Conservation (phyloP, 1,284 basidiomycete genomes). For the Clitocybe nebularis region DNA sequence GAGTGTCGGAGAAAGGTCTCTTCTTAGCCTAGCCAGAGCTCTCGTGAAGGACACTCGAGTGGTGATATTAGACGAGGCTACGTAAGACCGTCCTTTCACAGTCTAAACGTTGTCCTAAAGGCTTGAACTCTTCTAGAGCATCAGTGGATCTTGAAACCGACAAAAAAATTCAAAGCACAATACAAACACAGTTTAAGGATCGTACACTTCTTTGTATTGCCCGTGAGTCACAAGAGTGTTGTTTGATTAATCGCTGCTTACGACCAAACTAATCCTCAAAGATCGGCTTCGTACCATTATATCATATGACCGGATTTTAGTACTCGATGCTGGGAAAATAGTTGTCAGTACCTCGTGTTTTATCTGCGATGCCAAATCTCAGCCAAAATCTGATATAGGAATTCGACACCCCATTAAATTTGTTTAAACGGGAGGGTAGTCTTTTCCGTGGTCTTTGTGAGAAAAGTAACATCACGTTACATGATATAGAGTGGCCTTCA, state of each 20-base stretch:
- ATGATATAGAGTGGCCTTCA: constrained; percentile 35
- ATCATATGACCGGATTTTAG: constrained; percentile 72
- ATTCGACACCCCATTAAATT: constrained; percentile 62
- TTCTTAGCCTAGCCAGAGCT: constrained; percentile 67
- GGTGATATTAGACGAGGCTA: constrained; percentile 64
- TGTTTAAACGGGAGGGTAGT: constrained; percentile 51
- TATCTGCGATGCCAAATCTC: background rate
- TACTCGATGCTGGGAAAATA: constrained; percentile 67
- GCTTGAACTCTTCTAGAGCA: constrained; percentile 29
- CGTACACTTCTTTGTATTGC: constrained; percentile 71
- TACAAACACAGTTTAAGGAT: constrained; percentile 60
- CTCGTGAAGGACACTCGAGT: constrained; percentile 56
- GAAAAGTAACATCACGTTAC: constrained; percentile 48
- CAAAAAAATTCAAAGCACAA: constrained; percentile 67
- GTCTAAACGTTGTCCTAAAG: background rate
- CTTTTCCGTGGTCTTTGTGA: constrained; percentile 71
- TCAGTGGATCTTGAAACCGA: constrained; percentile 73
- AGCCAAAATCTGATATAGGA: constrained; percentile 36
- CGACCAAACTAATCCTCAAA: constrained; percentile 18
- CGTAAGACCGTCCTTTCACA: constrained; percentile 27
- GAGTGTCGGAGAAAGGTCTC: constrained; percentile 58
- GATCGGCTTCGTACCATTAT: constrained; percentile 78
- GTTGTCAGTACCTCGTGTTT: constrained; percentile 42
- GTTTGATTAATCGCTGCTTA: background rate
- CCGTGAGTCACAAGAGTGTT: constrained; percentile 26